Conservation (phyloP, 1,284 basidiomycete genomes). For the Sporisorium sorghi region DNA sequence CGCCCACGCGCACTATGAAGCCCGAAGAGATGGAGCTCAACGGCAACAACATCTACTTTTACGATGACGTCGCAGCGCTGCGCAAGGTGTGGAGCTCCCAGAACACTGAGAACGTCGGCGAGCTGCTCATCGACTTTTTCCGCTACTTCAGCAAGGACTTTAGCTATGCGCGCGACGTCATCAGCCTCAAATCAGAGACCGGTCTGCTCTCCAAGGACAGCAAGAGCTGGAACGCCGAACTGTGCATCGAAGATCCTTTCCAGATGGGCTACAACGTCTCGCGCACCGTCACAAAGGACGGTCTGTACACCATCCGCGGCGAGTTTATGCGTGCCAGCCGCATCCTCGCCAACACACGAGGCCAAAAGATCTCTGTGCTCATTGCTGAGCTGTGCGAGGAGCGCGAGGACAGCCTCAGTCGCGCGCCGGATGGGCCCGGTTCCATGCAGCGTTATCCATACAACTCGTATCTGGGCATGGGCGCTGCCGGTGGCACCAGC, state of each 20-base stretch:
- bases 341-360: slow-evolving; percentile 61
- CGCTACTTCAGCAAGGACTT: slow-evolving; percentile 95
- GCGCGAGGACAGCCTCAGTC: slow-evolving; percentile 64
- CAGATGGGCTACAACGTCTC: slow-evolving; percentile 95
- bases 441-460: slow-evolving; percentile 36
- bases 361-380: slow-evolving; percentile 53
- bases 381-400: slow-evolving; percentile 67
- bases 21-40: slow-evolving; percentile 81
- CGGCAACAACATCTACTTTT: slow-evolving; percentile 78
- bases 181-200: slow-evolving; percentile 81
- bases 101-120: slow-evolving; percentile 91
- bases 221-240: slow-evolving; percentile 92
- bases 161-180: slow-evolving; percentile 88
- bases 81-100: slow-evolving; percentile 92
- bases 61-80: slow-evolving; percentile 93
- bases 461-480: slow-evolving; percentile 26
- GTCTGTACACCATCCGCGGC: slow-evolving; percentile 94
- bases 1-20: slow-evolving; percentile 57
- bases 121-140: slow-evolving; percentile 98
- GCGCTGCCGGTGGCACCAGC: slow-evolving; percentile 15
- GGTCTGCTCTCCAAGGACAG: slow-evolving; percentile 88
- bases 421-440: slow-evolving; percentile 61
- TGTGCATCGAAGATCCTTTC: slow-evolving; percentile 84
- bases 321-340: slow-evolving; percentile 97
- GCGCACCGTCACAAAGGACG: slow-evolving; percentile 94